These are phyloP conservation scores for Camellia sinensis DNA, from an alignment of 148 eudicot species.

Conservation along the genomic window DNA sequence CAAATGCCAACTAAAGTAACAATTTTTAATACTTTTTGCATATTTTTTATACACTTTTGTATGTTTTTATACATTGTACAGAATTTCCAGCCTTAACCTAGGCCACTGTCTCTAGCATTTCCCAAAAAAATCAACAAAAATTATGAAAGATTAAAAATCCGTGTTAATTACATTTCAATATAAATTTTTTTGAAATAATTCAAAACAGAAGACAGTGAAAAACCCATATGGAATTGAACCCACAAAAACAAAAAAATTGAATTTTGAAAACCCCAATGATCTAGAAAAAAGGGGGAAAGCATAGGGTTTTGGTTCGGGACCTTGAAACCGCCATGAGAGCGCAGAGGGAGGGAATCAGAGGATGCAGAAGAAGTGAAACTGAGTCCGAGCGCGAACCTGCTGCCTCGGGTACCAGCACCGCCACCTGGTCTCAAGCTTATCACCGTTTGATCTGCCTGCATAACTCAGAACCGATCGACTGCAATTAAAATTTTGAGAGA, in stretches of 20 bases:
- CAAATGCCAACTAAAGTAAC: no score
- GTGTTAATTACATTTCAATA: neutral
- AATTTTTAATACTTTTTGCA: no score
- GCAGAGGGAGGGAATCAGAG: slow-evolving; percentile 45
- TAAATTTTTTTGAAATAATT: neutral
- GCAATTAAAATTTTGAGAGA: neutral
- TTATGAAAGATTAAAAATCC: neutral
- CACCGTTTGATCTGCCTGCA: slow-evolving; percentile 77
- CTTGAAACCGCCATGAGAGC: slow-evolving; percentile 64
- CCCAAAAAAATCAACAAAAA: no score
- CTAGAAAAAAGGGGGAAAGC: neutral
- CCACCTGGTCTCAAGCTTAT: slow-evolving; percentile 87
- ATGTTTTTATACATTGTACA: no score
- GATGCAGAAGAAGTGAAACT: slow-evolving; percentile 20
- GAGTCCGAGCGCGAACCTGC: slow-evolving; percentile 31
- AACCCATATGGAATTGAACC: neutral
- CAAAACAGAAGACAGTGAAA: no score
- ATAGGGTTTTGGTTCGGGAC: slow-evolving; percentile 22
- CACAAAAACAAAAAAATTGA: neutral
- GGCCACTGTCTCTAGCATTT: no score
- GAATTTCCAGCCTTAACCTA: no score
- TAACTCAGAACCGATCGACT: slow-evolving; percentile 30
- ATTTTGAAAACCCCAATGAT: slow-evolving; percentile 7
- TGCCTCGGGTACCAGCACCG: slow-evolving; percentile 52
- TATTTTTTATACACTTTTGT: no score